Evolutionary conservation across 1,284 basidiomycete genomes (phyloP).

Genomic region (Microbotryum silenes-acaulis): DNA sequence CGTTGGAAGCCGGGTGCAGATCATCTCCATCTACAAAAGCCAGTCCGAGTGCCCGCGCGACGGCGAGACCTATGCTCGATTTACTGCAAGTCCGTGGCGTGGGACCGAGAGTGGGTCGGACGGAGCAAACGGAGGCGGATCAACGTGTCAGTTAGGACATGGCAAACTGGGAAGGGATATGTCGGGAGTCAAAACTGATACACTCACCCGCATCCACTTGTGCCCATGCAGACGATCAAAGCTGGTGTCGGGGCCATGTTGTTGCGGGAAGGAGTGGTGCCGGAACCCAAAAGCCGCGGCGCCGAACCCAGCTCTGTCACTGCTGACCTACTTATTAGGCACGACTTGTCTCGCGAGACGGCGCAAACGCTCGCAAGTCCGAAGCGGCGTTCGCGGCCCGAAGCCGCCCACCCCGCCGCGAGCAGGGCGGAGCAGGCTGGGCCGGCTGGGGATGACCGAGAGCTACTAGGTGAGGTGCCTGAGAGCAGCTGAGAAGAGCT

Average conservation of each 20-base stretch:
- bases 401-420: no score
- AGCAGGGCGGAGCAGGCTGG: no score
- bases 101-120: neutral
- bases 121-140: neutral
- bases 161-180: neutral
- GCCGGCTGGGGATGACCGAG: no score
- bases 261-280: neutral
- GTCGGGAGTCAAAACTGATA: no score
- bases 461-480: no score
- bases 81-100: constrained; percentile 49
- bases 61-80: constrained; percentile 65
- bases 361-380: no score
- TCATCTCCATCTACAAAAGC: constrained; percentile 87
- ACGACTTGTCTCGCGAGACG: no score
- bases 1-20: constrained; percentile 71
- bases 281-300: no score
- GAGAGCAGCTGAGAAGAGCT: no score
- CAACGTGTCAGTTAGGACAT: neutral
- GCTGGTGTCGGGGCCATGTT: constrained; percentile 15
- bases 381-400: no score
- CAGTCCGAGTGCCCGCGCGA: constrained; percentile 55
- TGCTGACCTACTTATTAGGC: no score
- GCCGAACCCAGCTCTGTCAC: no score
- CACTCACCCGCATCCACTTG: constrained; percentile 32
- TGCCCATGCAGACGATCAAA: constrained; percentile 34